Evolutionary conservation across 2,329 filamentous ascomycete species (phyloP).

Genomic region (Penicillium sp.): DNA sequence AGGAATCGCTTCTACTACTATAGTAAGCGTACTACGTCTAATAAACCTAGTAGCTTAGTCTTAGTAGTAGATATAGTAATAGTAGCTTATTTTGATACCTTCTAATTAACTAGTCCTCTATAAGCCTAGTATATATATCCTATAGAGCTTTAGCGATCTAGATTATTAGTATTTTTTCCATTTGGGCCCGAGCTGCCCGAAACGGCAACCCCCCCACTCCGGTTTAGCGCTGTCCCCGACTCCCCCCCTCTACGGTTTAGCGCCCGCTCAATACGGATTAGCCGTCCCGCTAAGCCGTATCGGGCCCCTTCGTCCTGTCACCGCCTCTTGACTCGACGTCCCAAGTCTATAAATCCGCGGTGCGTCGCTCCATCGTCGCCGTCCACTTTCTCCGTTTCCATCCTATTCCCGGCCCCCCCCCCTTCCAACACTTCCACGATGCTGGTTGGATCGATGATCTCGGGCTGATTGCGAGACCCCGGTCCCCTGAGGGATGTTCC

Average conservation of each 20-base stretch:
- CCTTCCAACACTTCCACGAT: constrained; percentile 1
- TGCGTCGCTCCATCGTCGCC: constrained; percentile 5
- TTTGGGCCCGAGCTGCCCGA: constrained; percentile 2
- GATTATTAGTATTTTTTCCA: constrained; percentile 3
- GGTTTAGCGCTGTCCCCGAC: constrained; percentile 3
- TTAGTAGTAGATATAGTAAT: too few species aligned
- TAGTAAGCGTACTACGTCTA: too few species aligned
- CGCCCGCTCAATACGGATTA: not conserved
- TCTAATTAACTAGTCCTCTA: too few species aligned
- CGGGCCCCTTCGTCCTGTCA: not conserved
- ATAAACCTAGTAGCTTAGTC: too few species aligned
- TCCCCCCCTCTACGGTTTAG: constrained; percentile 35
- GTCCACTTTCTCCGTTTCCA: not conserved
- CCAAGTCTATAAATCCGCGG: constrained; percentile 1
- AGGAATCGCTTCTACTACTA: too few species aligned
- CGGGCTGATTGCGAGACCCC: not conserved
- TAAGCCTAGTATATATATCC: too few species aligned
- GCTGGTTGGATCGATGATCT: not conserved
- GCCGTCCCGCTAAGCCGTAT: not conserved
- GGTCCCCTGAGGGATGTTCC: not conserved
- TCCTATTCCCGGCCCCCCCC: not conserved
- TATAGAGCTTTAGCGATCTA: too few species aligned
- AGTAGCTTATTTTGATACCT: too few species aligned
- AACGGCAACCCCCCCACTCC: not conserved
- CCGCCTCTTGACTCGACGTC: not conserved